Conservation (phyloP, 2,329 filamentous ascomycete species). For the Hypoxylon sp. region DNA sequence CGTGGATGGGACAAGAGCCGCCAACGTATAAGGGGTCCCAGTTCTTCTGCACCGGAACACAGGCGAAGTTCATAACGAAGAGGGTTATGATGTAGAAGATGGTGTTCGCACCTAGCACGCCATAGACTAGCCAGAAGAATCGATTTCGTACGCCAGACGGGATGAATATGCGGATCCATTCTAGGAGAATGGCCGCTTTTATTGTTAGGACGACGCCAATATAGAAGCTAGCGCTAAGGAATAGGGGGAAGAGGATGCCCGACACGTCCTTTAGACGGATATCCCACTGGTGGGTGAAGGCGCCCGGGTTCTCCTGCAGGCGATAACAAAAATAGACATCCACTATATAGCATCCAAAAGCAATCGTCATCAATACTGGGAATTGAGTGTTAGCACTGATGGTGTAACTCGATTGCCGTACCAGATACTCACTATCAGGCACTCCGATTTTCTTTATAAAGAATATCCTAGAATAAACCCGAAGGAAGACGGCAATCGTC, state of each 20-base stretch:
- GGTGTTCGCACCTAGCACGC: slow-evolving; percentile 34
- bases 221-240: slow-evolving; percentile 39
- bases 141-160: slow-evolving; percentile 36
- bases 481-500: slow-evolving; percentile 35
- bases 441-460: slow-evolving; percentile 41
- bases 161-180: slow-evolving; percentile 39
- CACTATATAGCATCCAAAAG: slow-evolving; percentile 38
- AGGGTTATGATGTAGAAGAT: slow-evolving; percentile 41
- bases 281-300: slow-evolving; percentile 48
- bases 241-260: slow-evolving; percentile 35
- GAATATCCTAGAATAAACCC: slow-evolving; percentile 43
- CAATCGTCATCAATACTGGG: slow-evolving; percentile 37
- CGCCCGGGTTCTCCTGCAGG: slow-evolving; percentile 34
- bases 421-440: slow-evolving; percentile 42
- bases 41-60: slow-evolving; percentile 37
- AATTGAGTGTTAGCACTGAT: slow-evolving; percentile 26
- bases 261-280: slow-evolving; percentile 40
- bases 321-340: slow-evolving; percentile 41
- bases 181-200: slow-evolving; percentile 43
- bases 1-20: slow-evolving; percentile 37
- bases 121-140: slow-evolving; percentile 42
- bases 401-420: background rate
- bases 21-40: slow-evolving; percentile 38
- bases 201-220: slow-evolving; percentile 34
- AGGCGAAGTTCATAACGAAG: slow-evolving; percentile 41